These are phyloP conservation scores for Yueomyces sp. DNA, from an alignment of 1,139 yeast species.

Conservation along the genomic window DNA sequence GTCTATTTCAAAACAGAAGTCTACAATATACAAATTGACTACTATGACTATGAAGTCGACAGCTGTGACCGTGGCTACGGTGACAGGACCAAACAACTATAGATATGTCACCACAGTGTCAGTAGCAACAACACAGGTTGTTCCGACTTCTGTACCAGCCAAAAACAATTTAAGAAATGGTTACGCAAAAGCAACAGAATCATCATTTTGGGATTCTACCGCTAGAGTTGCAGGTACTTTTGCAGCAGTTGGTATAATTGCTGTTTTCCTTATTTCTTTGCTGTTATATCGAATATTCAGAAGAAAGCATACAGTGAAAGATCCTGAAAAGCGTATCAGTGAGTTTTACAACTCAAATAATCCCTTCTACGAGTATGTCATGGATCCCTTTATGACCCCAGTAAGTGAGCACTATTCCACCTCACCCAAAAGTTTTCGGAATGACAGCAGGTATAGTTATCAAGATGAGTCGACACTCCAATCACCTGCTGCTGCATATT, in stretches of 20 bases:
- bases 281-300: constrained; percentile 5
- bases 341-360: constrained; percentile 8
- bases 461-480: background rate
- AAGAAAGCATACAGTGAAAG: constrained; percentile 10
- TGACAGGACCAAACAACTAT: background rate
- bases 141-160: background rate
- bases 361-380: background rate
- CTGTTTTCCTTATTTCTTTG: constrained; percentile 12
- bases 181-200: constrained; percentile 3
- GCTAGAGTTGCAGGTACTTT: constrained; percentile 31
- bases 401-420: too few species aligned
- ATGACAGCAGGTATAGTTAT: background rate
- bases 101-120: constrained; percentile 2
- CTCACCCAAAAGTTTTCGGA: too few species aligned
- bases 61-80: background rate
- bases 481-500: background rate
- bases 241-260: constrained; percentile 26
- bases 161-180: background rate
- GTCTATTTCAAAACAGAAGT: too few species aligned
- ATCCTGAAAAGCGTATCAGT: constrained; percentile 20
- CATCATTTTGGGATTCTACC: constrained; percentile 21
- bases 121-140: constrained; percentile 1
- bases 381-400: background rate
- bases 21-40: background rate
- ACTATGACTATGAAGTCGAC: background rate